Conservation (phyloP, 192 early-diverging fungal genomes). For the Coemansia sp. region DNA sequence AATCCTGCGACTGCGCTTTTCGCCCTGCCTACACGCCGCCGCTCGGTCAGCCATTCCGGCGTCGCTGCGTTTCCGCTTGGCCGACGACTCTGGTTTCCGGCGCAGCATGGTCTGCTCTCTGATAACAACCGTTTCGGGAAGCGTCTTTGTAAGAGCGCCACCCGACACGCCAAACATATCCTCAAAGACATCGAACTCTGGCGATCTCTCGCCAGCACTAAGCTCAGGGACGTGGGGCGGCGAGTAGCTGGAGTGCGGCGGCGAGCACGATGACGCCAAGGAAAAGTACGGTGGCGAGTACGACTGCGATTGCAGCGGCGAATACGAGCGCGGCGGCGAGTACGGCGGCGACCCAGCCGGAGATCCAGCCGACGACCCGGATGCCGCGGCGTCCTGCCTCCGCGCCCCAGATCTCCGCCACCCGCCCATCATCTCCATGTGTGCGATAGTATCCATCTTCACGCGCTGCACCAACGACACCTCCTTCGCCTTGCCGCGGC, state of each 20-base stretch:
- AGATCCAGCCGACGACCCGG: constrained; percentile 22
- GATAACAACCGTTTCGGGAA: constrained; percentile 27
- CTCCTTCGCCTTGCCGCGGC: neutral
- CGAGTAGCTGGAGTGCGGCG: constrained; percentile 40
- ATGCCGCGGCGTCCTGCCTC: neutral
- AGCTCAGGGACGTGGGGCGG: constrained; percentile 48
- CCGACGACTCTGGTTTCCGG: neutral
- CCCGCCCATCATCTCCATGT: constrained; percentile 30
- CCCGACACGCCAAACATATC: constrained; percentile 28
- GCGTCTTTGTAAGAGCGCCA: neutral
- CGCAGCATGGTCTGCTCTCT: constrained; percentile 23
- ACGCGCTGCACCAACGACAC: constrained; percentile 37
- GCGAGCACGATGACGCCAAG: constrained; percentile 27
- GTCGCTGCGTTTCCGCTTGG: constrained; percentile 12
- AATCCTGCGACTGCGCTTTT: neutral
- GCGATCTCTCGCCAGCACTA: constrained; percentile 8
- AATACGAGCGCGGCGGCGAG: constrained; percentile 20
- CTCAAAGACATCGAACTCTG: constrained; percentile 34
- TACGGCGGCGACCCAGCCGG: constrained; percentile 34
- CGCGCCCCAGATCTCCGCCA: neutral
- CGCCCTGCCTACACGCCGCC: neutral
- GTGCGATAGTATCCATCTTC: constrained; percentile 31
- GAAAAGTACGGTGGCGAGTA: constrained; percentile 35
- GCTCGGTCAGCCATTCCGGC: neutral
- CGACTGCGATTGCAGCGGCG: constrained; percentile 20